These are phyloP conservation scores for Chaetomidium leptoderma DNA, from an alignment of 495 filamentous ascomycete genomes.

Conservation along the genomic window DNA sequence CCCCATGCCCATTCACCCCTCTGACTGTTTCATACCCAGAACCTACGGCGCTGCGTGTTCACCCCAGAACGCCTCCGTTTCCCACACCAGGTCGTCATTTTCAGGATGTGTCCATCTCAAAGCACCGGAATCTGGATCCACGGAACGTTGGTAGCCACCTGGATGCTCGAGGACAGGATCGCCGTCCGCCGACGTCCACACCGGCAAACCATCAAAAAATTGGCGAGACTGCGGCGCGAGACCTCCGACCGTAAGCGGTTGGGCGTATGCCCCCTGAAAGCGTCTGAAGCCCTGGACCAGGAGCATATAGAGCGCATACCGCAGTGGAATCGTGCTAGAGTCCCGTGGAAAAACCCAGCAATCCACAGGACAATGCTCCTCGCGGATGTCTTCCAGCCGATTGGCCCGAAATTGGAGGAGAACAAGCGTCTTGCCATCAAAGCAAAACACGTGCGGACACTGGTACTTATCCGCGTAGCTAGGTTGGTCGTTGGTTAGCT, in stretches of 20 bases:
- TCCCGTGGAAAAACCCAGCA: slow-evolving; percentile 16
- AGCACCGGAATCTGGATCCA: neutral
- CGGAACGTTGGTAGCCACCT: neutral
- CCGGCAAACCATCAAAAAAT: neutral
- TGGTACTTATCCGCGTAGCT: slow-evolving; percentile 19
- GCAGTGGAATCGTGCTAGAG: neutral
- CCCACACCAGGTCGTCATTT: neutral
- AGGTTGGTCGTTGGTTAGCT: neutral
- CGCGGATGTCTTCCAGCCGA: slow-evolving; percentile 8
- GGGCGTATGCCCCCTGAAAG: neutral
- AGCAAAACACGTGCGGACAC: slow-evolving; percentile 19
- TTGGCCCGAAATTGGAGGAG: slow-evolving; percentile 19
- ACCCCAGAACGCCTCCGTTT: slow-evolving; percentile 3
- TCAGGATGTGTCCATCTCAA: neutral
- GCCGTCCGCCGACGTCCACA: neutral
- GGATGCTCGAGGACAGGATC: neutral
- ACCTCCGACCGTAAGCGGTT: neutral
- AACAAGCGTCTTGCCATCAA: slow-evolving; percentile 16
- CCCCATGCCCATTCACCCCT: too few relatives aligned
- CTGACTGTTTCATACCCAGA: too few relatives aligned
- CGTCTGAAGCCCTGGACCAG: slow-evolving; percentile 11
- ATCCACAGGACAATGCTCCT: slow-evolving; percentile 11
- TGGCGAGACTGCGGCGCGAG: neutral
- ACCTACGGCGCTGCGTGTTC: neutral
- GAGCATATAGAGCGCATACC: slow-evolving; percentile 8